Conservation (phyloP, 768 basidiomycete genomes). For the Ephemerocybe angulata region DNA sequence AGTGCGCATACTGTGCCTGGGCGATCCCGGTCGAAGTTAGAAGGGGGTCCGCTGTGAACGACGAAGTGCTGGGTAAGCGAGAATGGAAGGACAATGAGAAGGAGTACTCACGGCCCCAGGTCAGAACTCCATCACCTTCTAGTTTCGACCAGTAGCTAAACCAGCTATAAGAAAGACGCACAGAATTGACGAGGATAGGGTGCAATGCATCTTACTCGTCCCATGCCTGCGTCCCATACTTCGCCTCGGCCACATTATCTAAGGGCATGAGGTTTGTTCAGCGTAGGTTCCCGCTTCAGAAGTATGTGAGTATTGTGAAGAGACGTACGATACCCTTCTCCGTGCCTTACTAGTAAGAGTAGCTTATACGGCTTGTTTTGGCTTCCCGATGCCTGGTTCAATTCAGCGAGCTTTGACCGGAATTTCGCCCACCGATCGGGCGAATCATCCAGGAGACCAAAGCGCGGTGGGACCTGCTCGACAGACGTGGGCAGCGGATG, state of each 20-base stretch:
- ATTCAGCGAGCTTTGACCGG: conserved; percentile 32
- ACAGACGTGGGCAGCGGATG: not conserved
- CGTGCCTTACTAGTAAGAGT: conserved; percentile 65
- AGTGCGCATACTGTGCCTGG: conserved; percentile 48
- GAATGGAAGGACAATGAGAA: not conserved
- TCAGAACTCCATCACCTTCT: conserved; percentile 59
- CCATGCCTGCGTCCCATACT: conserved; percentile 62
- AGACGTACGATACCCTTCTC: conserved; percentile 66
- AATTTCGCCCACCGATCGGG: conserved; percentile 50
- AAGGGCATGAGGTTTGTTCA: not conserved
- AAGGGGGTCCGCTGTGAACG: conserved; percentile 57
- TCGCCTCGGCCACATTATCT: conserved; percentile 66
- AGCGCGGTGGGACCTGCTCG: conserved; percentile 48
- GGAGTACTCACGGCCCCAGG: conserved; percentile 66
- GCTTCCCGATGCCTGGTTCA: conserved; percentile 42
- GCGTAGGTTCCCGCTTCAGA: not conserved
- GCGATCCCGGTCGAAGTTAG: conserved; percentile 55
- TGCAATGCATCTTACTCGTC: conserved; percentile 56
- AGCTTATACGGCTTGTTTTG: conserved; percentile 50
- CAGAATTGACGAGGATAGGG: too few species aligned
- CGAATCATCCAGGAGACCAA: conserved; percentile 55
- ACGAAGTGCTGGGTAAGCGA: not conserved
- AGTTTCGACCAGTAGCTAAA: conserved; percentile 65
- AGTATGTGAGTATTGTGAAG: not conserved
- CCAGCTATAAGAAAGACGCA: too few species aligned